Evolutionary conservation across 768 basidiomycete genomes (phyloP), one percentile per base, ranked within the genome.

Genomic region (Russula ochroleuca): DNA sequence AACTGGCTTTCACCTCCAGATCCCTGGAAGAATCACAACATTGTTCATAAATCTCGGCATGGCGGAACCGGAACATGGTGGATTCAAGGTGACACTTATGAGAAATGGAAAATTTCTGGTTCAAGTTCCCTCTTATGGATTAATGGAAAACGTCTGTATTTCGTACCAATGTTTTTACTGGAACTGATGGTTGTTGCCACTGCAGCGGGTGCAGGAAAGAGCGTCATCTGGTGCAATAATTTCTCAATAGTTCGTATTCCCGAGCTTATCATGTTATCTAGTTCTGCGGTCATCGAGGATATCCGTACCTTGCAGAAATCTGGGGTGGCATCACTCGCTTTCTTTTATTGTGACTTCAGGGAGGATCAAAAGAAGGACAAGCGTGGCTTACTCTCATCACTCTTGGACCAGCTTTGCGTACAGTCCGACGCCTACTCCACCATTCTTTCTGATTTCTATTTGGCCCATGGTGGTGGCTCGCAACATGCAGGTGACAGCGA

Each of bases 1-100:
- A 17, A 19, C 7, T 62, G 61, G 61, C 54, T 62, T n/a, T 28
- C 47, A 19, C 54, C 61, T 3, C 61, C 61, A 8, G 61, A 62
- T 19, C 61, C 61, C 2, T 62, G 33, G 15, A 25, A 62, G 41
- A 45, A 49, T 10, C 11, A 54, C 14, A 38, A 54, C 37, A 14
- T 54, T 2, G 54, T 28, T 0, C n/a, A n/a, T 10, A 21, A 43
- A 19, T 38, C n/a, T 21, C 61, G 50, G 10, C 54, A 50, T 14
- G 28, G 23, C 4, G 54, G 37, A 47, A 55, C 53, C 0, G 17
- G 53, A 3, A 49, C 25, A 2, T 62, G 61, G 61, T 49, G 47
- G 25, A 48, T 49, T 28, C 3, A 48, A 25, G 45, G 43, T 5
- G 37, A 35, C 25, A 6, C 25, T 10, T 56, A 55, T 23, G 15